Evolutionary conservation across 257 asterid species (phyloP), one percentile per base, ranked within the genome.

Genomic region (Penstemon newberryi): DNA sequence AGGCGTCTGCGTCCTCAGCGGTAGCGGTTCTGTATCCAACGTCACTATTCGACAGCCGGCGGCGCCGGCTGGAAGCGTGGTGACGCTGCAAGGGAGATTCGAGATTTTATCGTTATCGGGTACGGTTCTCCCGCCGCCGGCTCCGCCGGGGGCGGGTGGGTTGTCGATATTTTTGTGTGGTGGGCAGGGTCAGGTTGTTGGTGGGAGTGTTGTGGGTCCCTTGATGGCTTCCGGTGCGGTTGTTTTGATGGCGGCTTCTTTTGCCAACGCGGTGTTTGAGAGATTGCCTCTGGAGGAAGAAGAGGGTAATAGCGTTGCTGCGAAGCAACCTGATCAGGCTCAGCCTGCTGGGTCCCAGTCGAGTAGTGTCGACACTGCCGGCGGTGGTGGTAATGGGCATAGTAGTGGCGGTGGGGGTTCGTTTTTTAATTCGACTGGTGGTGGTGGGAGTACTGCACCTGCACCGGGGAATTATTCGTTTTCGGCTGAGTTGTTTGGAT

Each of bases 121-220:
- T 8, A 85, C 95, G 12, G 86, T 86, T 47, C 84, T 88, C n/a
- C 95, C 95, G n/a, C 95, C 95, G 4, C 95, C 95, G 0, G 95
- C 95, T 53, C 95, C 95, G 37, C 92, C 95, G 0, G 88, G 82
- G 10, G 86, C 92, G 0, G 81, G 89, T 1, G 92, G 92, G 0
- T 55, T 88, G 11, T 82, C 90, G 7, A 86, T 88, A 66, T 88
- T 83, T 71, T 58, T 88, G 49, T 75, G 87, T 0, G 92, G 95
- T 5, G 89, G 86, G 3, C 90, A 83, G 79, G 95, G 95, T 59
- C 95, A 85, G 73, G 88, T 87, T 13, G 90, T 87, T 12, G 95
- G 95, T 1, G 95, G 95, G 19, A 64, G 71, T 8, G 90, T 88
- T 18, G 90, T 82, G 71, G 90, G 87, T 8, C 92, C 88, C 37